A percentile compares a stretch with the other conserved stretches of the same genome.
These are phyloP conservation scores for Hydrangea macrophylla DNA, from an alignment of 148 eudicot species.

Conservation along the genomic window DNA sequence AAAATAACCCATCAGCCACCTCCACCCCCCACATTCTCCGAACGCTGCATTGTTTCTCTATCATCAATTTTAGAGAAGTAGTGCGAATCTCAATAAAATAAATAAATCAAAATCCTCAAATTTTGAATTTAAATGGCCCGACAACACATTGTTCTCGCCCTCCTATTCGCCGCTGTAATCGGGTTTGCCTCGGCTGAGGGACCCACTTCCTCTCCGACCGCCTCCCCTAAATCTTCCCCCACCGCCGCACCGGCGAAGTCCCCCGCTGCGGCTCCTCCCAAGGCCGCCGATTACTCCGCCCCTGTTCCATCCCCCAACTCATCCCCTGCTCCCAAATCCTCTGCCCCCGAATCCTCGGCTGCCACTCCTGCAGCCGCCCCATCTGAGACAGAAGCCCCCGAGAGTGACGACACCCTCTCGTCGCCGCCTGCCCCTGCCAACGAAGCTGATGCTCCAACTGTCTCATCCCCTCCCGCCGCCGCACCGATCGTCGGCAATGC, in stretches of 20 bases:
- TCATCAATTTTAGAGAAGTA: constrained; percentile 11
- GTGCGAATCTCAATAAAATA: not conserved
- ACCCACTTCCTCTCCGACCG: not conserved
- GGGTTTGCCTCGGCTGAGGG: constrained; percentile 2
- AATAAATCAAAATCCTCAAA: not conserved
- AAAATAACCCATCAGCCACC: not conserved
- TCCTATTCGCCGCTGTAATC: constrained; percentile 11
- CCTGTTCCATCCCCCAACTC: constrained; percentile 4
- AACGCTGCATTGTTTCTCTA: constrained; percentile 15
- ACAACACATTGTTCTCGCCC: constrained; percentile 15
- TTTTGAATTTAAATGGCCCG: constrained; percentile 11
- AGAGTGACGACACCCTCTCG: not conserved
- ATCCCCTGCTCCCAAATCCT: too few relatives aligned
- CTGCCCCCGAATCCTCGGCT: too few relatives aligned
- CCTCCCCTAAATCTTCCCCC: constrained; percentile 1
- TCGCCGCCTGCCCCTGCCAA: constrained; percentile 6
- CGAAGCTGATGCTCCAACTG: not conserved
- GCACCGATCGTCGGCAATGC: not conserved
- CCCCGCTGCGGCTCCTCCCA: constrained; percentile 3
- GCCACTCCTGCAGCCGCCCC: not conserved
- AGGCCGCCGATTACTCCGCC: constrained; percentile 6
- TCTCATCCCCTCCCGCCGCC: not conserved
- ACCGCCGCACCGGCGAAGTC: constrained; percentile 4
- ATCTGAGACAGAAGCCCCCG: not conserved
- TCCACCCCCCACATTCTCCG: not conserved